These are phyloP conservation scores for Coemansia sp. DNA, from an alignment of 192 early-diverging fungal species.

Conservation along the genomic window DNA sequence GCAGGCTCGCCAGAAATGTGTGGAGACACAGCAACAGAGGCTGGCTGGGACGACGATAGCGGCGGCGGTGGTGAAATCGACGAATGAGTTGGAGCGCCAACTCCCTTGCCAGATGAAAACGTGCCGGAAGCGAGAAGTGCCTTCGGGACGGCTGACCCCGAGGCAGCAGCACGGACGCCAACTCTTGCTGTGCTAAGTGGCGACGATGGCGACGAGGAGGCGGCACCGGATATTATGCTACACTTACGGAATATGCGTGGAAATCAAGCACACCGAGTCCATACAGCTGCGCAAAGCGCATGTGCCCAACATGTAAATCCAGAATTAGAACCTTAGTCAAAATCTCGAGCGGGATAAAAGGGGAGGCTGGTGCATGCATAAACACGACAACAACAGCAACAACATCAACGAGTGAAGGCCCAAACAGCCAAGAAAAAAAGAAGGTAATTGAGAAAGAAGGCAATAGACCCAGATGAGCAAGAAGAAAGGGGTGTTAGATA, in stretches of 20 bases:
- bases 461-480: not conserved
- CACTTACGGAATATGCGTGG: conserved; percentile 5
- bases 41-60: not conserved
- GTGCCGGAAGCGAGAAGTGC: not conserved
- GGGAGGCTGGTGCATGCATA: conserved; percentile 1
- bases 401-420: not conserved
- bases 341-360: not conserved
- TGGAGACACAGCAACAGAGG: not conserved
- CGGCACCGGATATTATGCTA: conserved; percentile 46
- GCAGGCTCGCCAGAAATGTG: not conserved
- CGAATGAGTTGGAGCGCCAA: not conserved
- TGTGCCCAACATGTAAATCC: not conserved
- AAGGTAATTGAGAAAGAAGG: not conserved
- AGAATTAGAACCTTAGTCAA: not conserved
- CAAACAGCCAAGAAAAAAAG: not conserved
- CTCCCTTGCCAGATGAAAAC: not conserved
- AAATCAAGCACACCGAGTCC: conserved; percentile 9
- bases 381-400: not conserved
- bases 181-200: conserved; percentile 4
- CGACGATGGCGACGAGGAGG: conserved; percentile 7
- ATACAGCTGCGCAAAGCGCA: conserved; percentile 6
- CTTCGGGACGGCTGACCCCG: not conserved
- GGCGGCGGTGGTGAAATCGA: not conserved
- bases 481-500: not conserved
- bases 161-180: conserved; percentile 8